A percentile compares a stretch with the other conserved stretches of the same genome.
Evolutionary conservation across 257 asterid genomes (phyloP).

Genomic region (Coffea canephora): DNA sequence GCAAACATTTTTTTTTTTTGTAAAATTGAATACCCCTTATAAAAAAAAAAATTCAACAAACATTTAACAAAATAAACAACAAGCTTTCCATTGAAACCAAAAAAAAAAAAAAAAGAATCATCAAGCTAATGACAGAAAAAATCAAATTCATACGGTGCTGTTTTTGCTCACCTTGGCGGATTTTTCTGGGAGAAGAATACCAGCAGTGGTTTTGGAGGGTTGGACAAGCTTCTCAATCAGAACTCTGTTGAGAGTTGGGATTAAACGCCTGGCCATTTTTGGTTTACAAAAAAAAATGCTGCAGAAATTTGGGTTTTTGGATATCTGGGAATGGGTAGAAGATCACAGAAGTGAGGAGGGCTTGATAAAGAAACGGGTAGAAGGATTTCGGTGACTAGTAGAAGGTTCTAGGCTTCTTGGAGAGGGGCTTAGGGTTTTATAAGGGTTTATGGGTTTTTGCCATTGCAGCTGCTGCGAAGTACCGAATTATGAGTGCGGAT

Average conservation of each 20-base stretch:
- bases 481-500: too few relatives aligned
- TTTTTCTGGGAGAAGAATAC: slow-evolving; percentile 88
- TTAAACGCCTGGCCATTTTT: slow-evolving; percentile 73
- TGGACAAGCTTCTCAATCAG: slow-evolving; percentile 76
- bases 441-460: slow-evolving; percentile 8
- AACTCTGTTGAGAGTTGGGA: slow-evolving; percentile 78
- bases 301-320: not conserved
- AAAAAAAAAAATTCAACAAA: slow-evolving; percentile 1
- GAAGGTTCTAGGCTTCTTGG: slow-evolving; percentile 23
- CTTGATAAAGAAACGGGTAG: not conserved
- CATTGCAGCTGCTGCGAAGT: too few relatives aligned
- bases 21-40: not conserved
- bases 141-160: not conserved
- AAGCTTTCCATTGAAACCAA: not conserved
- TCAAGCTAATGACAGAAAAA: not conserved
- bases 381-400: not conserved
- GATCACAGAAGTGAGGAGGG: not conserved
- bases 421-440: slow-evolving; percentile 16
- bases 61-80: not conserved
- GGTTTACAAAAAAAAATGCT: not conserved
- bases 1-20: too few relatives aligned
- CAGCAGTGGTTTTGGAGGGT: slow-evolving; percentile 79
- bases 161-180: slow-evolving; percentile 55
- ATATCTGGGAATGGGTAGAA: not conserved
- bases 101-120: not conserved